Evolutionary conservation across 2,329 filamentous ascomycete genomes (phyloP), one percentile per base, ranked within the genome.

Genomic region (Claviceps paspali): DNA sequence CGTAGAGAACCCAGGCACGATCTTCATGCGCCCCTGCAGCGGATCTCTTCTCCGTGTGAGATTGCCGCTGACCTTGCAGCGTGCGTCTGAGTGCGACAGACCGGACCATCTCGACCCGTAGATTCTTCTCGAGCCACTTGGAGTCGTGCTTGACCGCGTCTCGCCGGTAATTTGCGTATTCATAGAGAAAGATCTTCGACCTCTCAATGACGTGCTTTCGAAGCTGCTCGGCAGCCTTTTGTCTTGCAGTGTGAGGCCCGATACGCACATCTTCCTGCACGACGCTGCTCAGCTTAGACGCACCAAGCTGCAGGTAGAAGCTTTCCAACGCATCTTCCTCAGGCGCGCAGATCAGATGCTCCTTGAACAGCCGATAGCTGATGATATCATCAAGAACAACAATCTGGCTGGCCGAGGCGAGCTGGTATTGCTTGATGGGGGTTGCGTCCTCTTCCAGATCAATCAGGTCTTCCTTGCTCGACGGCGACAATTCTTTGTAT

Each of bases 321-420:
- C 71, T 69, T 53, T 98, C 91, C 1, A 98, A 64, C 0, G 62
- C 54, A 44, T 96, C 91, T 51, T 98, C 91, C 54, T 94, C 83
- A 0, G 91, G 92, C 0, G 87, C 86, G 42, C 82, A 86, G 21
- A 93, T 69, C 22, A 98, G 67, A 43, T 76, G 74, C 36, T 85
- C 75, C 52, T 87, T 88, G 65, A 98, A 98, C 2, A 91, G 66
- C 24, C 80, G 79, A 54, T 88, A 94, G 50, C 82, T 86, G 49
- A 84, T 82, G 48, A 91, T 87, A 49, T 96, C 88, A 52, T 94
- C 85, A 9, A 87, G 64, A 38, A 93, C 71, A 29, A 91, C 78
- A 47, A 91, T 81, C 37, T 82, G 67, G 35, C 62, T 66, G 2
- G 87, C 79, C 24, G 72, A 64, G 1, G 79, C 79, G 27, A 98